These are phyloP conservation scores for Dendryphion nanum DNA, from an alignment of 2,329 filamentous ascomycete species.

Conservation along the genomic window DNA sequence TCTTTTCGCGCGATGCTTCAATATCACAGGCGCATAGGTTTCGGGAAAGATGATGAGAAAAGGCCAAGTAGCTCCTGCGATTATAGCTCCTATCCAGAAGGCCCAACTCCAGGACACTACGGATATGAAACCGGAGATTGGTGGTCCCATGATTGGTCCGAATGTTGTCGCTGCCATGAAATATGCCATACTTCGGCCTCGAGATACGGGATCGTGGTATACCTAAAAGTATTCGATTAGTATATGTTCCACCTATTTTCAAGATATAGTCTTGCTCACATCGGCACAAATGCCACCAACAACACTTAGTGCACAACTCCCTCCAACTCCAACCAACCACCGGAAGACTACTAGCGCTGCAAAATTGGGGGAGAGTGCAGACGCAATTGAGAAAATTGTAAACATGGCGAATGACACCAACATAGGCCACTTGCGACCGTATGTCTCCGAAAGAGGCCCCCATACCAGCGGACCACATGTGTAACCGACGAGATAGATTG, in stretches of 20 bases:
- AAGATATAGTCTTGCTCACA: too few relatives aligned
- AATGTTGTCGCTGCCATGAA: conserved; percentile 64
- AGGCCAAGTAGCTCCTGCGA: conserved; percentile 62
- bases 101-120: conserved; percentile 67
- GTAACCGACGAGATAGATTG: conserved; percentile 52
- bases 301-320: conserved; percentile 56
- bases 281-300: conserved; percentile 64
- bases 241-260: too few relatives aligned
- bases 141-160: conserved; percentile 61
- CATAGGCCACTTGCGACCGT: conserved; percentile 48
- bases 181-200: conserved; percentile 61
- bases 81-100: conserved; percentile 69
- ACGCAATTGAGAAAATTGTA: conserved; percentile 47
- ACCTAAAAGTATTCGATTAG: too few relatives aligned
- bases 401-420: conserved; percentile 51
- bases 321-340: conserved; percentile 44
- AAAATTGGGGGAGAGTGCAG: conserved; percentile 45
- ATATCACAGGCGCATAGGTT: conserved; percentile 46
- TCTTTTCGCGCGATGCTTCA: conserved; percentile 54
- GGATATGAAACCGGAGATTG: conserved; percentile 62
- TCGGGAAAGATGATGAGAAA: conserved; percentile 61
- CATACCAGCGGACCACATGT: conserved; percentile 45
- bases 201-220: conserved; percentile 54
- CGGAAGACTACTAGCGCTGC: conserved; percentile 45
- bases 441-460: conserved; percentile 46